Evolutionary conservation across 106 monocot species (phyloP).

Genomic region (Dioscorea zingiberensis): DNA sequence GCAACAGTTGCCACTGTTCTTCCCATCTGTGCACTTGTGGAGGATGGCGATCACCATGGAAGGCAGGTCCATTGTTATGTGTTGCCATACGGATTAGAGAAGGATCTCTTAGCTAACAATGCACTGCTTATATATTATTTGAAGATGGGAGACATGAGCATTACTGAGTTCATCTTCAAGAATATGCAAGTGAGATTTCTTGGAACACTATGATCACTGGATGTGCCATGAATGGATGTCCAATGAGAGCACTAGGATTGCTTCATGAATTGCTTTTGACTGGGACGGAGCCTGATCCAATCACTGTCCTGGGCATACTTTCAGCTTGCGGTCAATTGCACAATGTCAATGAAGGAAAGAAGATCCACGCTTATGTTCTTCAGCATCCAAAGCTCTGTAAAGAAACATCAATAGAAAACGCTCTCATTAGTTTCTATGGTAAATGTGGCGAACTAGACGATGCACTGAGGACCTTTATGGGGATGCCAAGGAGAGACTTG

Average conservation of each 20-base stretch:
- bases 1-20: slow-evolving; percentile 54
- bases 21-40: slow-evolving; percentile 43
- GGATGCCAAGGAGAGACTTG: slow-evolving; percentile 32
- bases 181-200: slow-evolving; percentile 28
- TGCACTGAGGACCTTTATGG: slow-evolving; percentile 31
- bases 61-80: slow-evolving; percentile 51
- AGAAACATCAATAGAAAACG: slow-evolving; percentile 53
- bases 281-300: slow-evolving; percentile 34
- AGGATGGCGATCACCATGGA: slow-evolving; percentile 39
- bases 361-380: slow-evolving; percentile 45
- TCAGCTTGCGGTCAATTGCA: slow-evolving; percentile 37
- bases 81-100: slow-evolving; percentile 24
- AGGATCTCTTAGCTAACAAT: slow-evolving; percentile 41
- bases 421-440: slow-evolving; percentile 65
- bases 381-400: slow-evolving; percentile 17
- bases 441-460: slow-evolving; percentile 39
- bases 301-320: slow-evolving; percentile 46
- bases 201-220: slow-evolving; percentile 72
- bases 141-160: slow-evolving; percentile 37
- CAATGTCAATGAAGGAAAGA: slow-evolving; percentile 46
- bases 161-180: slow-evolving; percentile 37
- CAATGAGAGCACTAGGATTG: slow-evolving; percentile 25
- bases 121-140: slow-evolving; percentile 60
- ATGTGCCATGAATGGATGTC: slow-evolving; percentile 39
- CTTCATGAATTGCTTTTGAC: slow-evolving; percentile 34